Evolutionary conservation across 2,329 filamentous ascomycete genomes (phyloP), one percentile per base, ranked within the genome.

Genomic region (Colletotrichum liriopes): DNA sequence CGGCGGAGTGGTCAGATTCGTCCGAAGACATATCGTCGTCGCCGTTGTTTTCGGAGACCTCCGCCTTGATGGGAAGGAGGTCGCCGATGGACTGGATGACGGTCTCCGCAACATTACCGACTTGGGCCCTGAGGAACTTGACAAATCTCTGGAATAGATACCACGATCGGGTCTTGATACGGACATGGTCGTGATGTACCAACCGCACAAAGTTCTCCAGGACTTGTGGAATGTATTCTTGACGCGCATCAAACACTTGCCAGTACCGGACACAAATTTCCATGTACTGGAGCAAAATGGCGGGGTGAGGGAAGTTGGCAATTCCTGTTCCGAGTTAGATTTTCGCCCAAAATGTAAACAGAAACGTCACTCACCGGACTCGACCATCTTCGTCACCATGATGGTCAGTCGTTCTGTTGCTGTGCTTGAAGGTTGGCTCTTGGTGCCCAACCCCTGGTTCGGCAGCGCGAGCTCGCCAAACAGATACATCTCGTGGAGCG

Each of bases 11-110:
- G 71, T 97, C 94, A 54, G 93, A 94, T 79, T 98, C 94, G 75
- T 98, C 95, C 0, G 96, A 98, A 1, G 95, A 98, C 91, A 97
- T 96, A 80, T 98, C 96, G 78, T 97, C 94, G 65, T 96, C 94
- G 14, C 90, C 90, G 71, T 92, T 91, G 61, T 93, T 93, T 60
- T 92, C 91, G 1, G 95, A 91, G 5, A 98, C 85, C 83, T 98
- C 95, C 1, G 96, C 96, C 78, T 94, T 95, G 82, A 99, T 98
- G 20, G 93, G 90, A 56, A 99, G 88, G 37, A 99, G 87, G 80
- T 98, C 96, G 67, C 91, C 90, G 74, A 99, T 92, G 47, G 96
- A 96, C 78, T 95, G 92, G 67, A 99, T 97, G 61, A 99, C 92
- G 0, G 93, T 96, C 81, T 98, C 93, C 0, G 96, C 95, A 41